These are phyloP conservation scores for Fraxinus anomala DNA, from an alignment of 257 asterid genomes.

Conservation along the genomic window DNA sequence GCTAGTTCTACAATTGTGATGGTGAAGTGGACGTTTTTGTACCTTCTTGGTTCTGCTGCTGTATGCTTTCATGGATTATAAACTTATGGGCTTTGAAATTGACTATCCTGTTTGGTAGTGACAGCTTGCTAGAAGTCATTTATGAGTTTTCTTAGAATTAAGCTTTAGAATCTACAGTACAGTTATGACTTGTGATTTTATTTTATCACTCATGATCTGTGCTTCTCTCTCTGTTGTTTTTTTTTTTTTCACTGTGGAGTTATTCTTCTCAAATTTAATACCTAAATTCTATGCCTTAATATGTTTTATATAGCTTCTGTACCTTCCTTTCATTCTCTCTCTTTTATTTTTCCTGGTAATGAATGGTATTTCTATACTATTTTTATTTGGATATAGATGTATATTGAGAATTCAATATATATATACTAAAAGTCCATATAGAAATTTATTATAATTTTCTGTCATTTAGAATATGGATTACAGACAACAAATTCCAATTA, in stretches of 20 bases:
- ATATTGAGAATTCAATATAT: background rate
- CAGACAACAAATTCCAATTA: slow-evolving; percentile 6
- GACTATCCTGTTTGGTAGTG: background rate
- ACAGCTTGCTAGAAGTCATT: slow-evolving; percentile 1
- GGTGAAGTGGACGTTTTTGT: background rate
- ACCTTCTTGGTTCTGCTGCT: background rate
- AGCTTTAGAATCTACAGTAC: background rate
- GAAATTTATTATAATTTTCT: background rate
- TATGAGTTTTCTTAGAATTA: background rate
- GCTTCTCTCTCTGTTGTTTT: background rate
- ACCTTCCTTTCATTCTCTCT: background rate
- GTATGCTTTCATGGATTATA: background rate
- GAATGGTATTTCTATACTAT: background rate
- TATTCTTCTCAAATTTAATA: background rate
- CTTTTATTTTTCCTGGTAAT: background rate
- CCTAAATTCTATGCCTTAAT: background rate
- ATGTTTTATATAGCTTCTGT: background rate
- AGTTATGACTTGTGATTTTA: background rate
- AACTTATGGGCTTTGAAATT: background rate
- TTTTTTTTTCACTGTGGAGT: background rate
- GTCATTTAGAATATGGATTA: slow-evolving; percentile 3
- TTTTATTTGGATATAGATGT: background rate
- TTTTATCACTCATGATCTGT: background rate
- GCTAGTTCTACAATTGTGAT: background rate
- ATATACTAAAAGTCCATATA: background rate